Evolutionary conservation across 2,329 filamentous ascomycete genomes (phyloP).

Genomic region (Trichoderma hamatum): DNA sequence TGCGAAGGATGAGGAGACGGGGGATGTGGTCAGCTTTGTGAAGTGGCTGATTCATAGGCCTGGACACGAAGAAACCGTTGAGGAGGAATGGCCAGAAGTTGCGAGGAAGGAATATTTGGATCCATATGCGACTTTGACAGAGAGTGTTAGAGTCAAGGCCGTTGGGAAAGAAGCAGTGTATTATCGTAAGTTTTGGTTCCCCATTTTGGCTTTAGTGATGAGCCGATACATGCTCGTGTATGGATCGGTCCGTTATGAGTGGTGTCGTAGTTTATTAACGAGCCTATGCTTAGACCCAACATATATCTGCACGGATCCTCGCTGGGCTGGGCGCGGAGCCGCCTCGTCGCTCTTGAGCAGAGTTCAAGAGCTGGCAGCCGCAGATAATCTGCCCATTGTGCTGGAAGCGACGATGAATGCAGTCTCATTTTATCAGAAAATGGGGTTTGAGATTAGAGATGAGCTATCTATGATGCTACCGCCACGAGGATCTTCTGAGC

Average conservation of each 20-base stretch:
- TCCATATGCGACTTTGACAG: slow-evolving; percentile 39
- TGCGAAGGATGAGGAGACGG: slow-evolving; percentile 38
- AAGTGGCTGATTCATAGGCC: slow-evolving; percentile 42
- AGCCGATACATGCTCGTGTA: neutral
- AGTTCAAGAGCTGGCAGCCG: slow-evolving; percentile 40
- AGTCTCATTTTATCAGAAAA: slow-evolving; percentile 42
- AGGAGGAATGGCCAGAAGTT: slow-evolving; percentile 38
- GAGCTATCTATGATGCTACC: slow-evolving; percentile 44
- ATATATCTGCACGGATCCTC: slow-evolving; percentile 46
- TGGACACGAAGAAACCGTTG: slow-evolving; percentile 28
- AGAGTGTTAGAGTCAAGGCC: slow-evolving; percentile 37
- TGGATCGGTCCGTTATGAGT: neutral
- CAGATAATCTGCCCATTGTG: slow-evolving; percentile 41
- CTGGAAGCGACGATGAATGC: slow-evolving; percentile 46
- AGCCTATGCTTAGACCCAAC: slow-evolving; percentile 37
- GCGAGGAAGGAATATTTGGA: slow-evolving; percentile 40
- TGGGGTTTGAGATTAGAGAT: slow-evolving; percentile 41
- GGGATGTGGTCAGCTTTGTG: slow-evolving; percentile 40
- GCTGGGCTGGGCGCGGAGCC: slow-evolving; percentile 41
- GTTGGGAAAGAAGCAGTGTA: slow-evolving; percentile 38
- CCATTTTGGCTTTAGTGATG: slow-evolving; percentile 14
- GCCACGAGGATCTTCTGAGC: slow-evolving; percentile 34
- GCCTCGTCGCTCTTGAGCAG: slow-evolving; percentile 40
- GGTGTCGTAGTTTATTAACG: neutral
- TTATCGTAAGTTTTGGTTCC: slow-evolving; percentile 41